Percentiles rank a stretch among this genome's conserved stretches.
These are phyloP conservation scores for Evansstolkia leycettana DNA, from an alignment of 495 filamentous ascomycete genomes.

Conservation along the genomic window DNA sequence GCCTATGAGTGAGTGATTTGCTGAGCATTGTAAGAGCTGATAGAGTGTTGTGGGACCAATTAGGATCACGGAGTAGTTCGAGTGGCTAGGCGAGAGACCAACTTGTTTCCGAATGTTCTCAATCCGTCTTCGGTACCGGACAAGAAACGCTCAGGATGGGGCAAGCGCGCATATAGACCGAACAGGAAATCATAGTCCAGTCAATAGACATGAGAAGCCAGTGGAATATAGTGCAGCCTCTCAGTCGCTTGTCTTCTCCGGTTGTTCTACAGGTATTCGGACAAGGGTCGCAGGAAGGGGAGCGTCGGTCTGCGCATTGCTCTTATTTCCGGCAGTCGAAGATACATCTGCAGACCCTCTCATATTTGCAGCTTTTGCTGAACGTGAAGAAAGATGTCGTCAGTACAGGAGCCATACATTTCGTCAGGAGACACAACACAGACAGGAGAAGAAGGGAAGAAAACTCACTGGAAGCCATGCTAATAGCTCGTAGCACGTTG, in stretches of 20 bases:
- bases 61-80: too few species aligned
- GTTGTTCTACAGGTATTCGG: slow-evolving; percentile 23
- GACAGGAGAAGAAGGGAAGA: not conserved
- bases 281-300: slow-evolving; percentile 27
- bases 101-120: too few species aligned
- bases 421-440: not conserved
- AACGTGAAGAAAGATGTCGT: not conserved
- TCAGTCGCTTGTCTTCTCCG: slow-evolving; percentile 12
- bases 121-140: too few species aligned
- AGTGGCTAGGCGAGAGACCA: too few species aligned
- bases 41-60: too few species aligned
- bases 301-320: slow-evolving; percentile 5
- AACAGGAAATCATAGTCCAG: too few species aligned
- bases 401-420: too few species aligned
- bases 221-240: slow-evolving; percentile 1
- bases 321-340: slow-evolving; percentile 1
- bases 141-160: too few species aligned
- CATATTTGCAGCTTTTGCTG: slow-evolving; percentile 7
- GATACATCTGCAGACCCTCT: not conserved
- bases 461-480: slow-evolving; percentile 83
- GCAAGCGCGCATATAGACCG: too few species aligned
- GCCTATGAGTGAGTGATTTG: too few species aligned
- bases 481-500: slow-evolving; percentile 84
- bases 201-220: not conserved
- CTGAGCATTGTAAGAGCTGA: too few species aligned